phyloP scores from a whole-genome alignment of 2,329 filamentous ascomycete species.

The Trichoderma sp. region DNA sequence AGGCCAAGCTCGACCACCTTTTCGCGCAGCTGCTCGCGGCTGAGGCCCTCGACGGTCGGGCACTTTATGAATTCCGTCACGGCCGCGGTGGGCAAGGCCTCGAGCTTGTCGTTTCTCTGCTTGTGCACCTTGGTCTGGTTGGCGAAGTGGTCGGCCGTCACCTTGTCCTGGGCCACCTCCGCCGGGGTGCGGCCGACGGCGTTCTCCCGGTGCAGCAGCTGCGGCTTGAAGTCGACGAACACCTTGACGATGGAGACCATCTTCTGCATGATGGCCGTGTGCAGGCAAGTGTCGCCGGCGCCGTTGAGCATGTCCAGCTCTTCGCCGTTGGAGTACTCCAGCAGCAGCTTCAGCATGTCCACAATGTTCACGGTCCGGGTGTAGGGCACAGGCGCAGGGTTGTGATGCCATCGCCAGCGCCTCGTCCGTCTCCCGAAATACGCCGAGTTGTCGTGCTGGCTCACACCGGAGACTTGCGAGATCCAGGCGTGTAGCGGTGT shows the following conservation, averaged over 20 bases:
- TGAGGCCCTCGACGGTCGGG: slow-evolving; percentile 26
- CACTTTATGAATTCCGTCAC: slow-evolving; percentile 12
- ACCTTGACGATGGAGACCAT: slow-evolving; percentile 44
- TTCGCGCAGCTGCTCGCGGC: slow-evolving; percentile 31
- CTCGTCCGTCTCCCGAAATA: slow-evolving; percentile 15
- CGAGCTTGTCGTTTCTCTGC: slow-evolving; percentile 20
- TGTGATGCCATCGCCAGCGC: slow-evolving; percentile 28
- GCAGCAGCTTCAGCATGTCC: slow-evolving; percentile 52
- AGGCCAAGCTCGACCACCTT: slow-evolving; percentile 36
- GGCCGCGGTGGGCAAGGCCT: slow-evolving; percentile 29
- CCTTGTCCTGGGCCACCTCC: slow-evolving; percentile 64
- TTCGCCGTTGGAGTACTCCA: slow-evolving; percentile 58
- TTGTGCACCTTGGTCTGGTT: slow-evolving; percentile 29
- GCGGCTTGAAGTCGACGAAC: slow-evolving; percentile 59
- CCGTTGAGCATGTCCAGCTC: slow-evolving; percentile 63
- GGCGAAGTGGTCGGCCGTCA: slow-evolving; percentile 46
- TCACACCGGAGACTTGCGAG: slow-evolving; percentile 35
- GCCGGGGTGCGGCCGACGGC: slow-evolving; percentile 73
- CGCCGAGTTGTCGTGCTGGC: slow-evolving; percentile 1
- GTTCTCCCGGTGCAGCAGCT: slow-evolving; percentile 70
- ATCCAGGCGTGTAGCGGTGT: slow-evolving; percentile 68
- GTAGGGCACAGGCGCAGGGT: slow-evolving; percentile 32
- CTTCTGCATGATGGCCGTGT: slow-evolving; percentile 53
- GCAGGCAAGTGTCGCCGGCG: slow-evolving; percentile 66
- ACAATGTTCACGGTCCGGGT: slow-evolving; percentile 39